Percentiles rank a stretch among this genome's conserved stretches.
These are phyloP conservation scores for Trypanosoma caninum DNA, from an alignment of 208 protist genomes.

Conservation along the genomic window DNA sequence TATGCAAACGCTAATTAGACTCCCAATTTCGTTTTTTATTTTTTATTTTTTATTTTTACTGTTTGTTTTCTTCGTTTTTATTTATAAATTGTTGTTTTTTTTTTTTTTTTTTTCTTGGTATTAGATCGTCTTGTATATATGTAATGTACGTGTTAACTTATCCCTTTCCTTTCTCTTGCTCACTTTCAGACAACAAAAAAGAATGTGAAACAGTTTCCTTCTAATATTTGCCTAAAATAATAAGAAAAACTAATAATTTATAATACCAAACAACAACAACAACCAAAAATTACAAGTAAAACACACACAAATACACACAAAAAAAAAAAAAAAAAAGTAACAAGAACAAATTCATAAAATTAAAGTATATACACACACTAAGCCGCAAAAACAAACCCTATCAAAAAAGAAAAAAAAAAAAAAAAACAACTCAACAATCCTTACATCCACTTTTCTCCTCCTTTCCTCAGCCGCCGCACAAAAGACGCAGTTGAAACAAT, in stretches of 20 bases:
- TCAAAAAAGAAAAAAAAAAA: not conserved
- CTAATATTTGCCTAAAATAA: not conserved
- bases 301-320: not conserved
- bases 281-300: not conserved
- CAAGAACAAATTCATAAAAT: not conserved
- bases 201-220: not conserved
- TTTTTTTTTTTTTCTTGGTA: too few relatives aligned
- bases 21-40: not conserved
- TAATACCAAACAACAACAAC: not conserved
- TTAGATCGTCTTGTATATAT: too few relatives aligned
- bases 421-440: not conserved
- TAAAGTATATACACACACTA: not conserved
- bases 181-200: too few relatives aligned
- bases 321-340: constrained; percentile 1
- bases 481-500: constrained; percentile 21
- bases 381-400: not conserved
- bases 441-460: not conserved
- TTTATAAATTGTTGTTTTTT: too few relatives aligned
- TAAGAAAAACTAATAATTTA: not conserved
- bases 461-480: constrained; percentile 5
- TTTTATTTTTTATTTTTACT: constrained; percentile 5
- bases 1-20: not conserved
- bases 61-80: not conserved
- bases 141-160: not conserved
- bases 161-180: too few relatives aligned